Evolutionary conservation across 2,329 filamentous ascomycete genomes (phyloP), one percentile per base, ranked within the genome.

Genomic region (Talaromyces sp.): DNA sequence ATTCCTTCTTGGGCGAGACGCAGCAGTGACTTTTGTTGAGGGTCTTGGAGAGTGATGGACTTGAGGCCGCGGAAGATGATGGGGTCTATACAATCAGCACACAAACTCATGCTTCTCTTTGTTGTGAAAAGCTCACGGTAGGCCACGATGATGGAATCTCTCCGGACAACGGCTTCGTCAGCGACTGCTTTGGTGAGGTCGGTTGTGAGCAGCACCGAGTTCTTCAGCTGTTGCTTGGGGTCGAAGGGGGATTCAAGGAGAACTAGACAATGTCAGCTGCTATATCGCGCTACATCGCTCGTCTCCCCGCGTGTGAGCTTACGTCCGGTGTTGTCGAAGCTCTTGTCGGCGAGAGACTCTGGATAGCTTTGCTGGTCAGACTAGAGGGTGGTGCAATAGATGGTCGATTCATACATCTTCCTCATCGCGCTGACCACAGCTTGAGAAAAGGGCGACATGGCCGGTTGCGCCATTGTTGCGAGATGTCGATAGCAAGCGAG

Each of bases 51-150:
- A 35, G 91, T 96, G 71, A 99, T 80, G 65, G 90, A 88, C 77
- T 97, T 99, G 66, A 99, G 82, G 57, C 90, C 90, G 54, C 90
- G 87, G 81, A 99, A 99, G 72, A 99, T 97, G 72, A 97, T 94
- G 24, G 94, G 94, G 76, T 99, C 91, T 95, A 67, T 24, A 27
- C 12, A 46, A 17, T 55, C 12, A 55, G 50, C 26, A 27, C 8
- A 52, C n/a, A 35, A 5, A n/a, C 5, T 3, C 11, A 3, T 11
- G 11, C 32, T 35, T 10, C 1, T n/a, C 7, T 8, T 17, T 51
- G 10, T 51, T 4, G 19, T 17, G 8, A 12, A 5, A 64, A 32
- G 73, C 81, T 69, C 77, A 95, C 91, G 94, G 74, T 99, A 99
- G 69, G 91, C 89, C 60, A 99, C 83, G 57, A 99, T 85, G 62